Percentiles rank a stretch among this genome's conserved stretches.
Conservation (phyloP, 345 rosid species). For the Eucalyptus urophylla region DNA sequence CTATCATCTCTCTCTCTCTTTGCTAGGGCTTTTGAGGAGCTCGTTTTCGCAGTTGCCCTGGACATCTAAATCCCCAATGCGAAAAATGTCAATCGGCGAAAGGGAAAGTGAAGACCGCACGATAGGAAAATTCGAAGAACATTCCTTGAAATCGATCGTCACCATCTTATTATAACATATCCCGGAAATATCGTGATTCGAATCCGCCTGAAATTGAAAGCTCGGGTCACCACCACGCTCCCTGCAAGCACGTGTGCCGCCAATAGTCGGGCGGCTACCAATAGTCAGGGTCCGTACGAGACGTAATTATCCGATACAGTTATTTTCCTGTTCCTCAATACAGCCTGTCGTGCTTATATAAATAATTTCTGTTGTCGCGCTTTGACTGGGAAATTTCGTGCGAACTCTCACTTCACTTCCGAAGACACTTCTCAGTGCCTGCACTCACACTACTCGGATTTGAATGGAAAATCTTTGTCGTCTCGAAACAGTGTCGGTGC, state of each 20-base stretch:
- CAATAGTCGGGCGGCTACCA: rapidly evolving
- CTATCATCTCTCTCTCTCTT: background rate
- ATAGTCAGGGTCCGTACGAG: background rate
- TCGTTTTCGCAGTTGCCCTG: background rate
- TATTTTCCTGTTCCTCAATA: background rate
- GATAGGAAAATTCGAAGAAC: background rate
- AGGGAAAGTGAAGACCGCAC: rapidly evolving
- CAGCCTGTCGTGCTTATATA: background rate
- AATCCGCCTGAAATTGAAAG: rapidly evolving
- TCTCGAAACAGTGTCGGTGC: background rate
- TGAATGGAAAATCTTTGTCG: background rate
- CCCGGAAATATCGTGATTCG: rapidly evolving
- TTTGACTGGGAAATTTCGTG: background rate
- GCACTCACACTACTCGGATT: background rate
- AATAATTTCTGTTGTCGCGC: rapidly evolving
- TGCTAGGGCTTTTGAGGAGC: background rate
- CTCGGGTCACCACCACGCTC: background rate
- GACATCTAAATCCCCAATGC: background rate
- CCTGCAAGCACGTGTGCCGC: no score
- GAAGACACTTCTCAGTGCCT: background rate
- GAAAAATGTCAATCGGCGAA: background rate
- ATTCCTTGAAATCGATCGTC: no score
- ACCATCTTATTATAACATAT: no score
- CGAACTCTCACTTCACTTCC: background rate
- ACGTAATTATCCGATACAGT: background rate